Evolutionary conservation across 2,329 filamentous ascomycete genomes (phyloP), one percentile per base, ranked within the genome.

Genomic region (Metarhizium brunneum): DNA sequence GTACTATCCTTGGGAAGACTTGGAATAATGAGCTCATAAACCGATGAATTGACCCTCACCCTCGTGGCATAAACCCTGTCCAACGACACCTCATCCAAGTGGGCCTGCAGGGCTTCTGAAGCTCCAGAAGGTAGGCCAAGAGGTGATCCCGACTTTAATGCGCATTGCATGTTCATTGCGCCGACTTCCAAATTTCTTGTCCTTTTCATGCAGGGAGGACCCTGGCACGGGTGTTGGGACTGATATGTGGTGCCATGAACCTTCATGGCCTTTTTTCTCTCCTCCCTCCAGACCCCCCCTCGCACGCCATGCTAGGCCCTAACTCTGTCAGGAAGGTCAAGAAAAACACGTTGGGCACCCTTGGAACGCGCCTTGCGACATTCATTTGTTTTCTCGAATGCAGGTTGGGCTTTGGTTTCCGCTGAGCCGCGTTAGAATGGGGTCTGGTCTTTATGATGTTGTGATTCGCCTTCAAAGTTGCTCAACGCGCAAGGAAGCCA

Each of bases 11-110:
- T 35, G 14, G 10, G 14, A 43, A 14, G 5, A 2, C 32, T 35
- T 18, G 6, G n/a, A 25, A 25, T 5, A 18, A 20, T 25, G 16
- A 45, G 16, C 42, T 45, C 42, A 45, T 38, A 42, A 38, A 45
- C n/a, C 50, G 45, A 43, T 14, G 8, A 16, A 42, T n/a, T 16
- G 50, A 43, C 13, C 50, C 8, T 42, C 50, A 32, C 20, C 18
- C 50, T 52, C 50, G 50, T 52, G 50, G 50, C 50, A 32, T 45
- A 13, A 52, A 42, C 50, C 50, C 45, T 52, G 50, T 32, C 42
- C 38, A 18, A 52, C n/a, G 25, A 32, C 38, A 20, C 40, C 50
- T 52, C 50, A 4, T 29, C 13, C 40, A 14, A 16, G 45, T 16
- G 38, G 42, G n/a, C 18, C n/a, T 20, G 16, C 42, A 45, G 42